Evolutionary conservation across 768 basidiomycete genomes (phyloP).

Genomic region (Naganishia onofrii): DNA sequence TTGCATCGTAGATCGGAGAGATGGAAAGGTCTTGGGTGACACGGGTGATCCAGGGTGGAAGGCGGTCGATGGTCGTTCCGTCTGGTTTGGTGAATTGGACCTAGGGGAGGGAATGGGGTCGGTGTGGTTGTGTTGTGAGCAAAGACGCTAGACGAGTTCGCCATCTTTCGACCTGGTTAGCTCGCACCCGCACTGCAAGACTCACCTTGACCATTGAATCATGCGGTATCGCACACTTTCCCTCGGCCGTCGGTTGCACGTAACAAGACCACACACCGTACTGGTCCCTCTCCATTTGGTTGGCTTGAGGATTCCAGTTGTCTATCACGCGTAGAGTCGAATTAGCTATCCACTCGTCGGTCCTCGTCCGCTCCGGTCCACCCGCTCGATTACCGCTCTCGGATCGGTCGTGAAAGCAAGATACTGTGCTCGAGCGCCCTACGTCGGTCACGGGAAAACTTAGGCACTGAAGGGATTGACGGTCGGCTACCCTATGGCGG

Average conservation of each 20-base stretch:
- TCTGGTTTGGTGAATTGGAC: slow-evolving; percentile 83
- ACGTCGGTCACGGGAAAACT: no score
- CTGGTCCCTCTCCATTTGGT: slow-evolving; percentile 77
- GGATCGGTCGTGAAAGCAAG: no score
- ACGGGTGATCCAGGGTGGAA: slow-evolving; percentile 90
- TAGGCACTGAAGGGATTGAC: no score
- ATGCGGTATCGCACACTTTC: slow-evolving; percentile 81
- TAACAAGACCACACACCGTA: slow-evolving; percentile 89
- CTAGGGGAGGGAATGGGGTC: slow-evolving; percentile 53
- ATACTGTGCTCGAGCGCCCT: no score
- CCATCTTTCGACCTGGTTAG: no score
- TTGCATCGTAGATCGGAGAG: slow-evolving; percentile 89
- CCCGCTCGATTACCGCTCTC: no score
- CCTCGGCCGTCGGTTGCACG: slow-evolving; percentile 65
- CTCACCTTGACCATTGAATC: slow-evolving; percentile 89
- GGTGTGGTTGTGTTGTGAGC: background rate
- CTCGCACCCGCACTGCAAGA: background rate
- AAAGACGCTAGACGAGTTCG: no score
- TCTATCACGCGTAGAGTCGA: slow-evolving; percentile 57
- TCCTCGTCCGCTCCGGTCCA: no score
- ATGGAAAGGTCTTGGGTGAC: slow-evolving; percentile 89
- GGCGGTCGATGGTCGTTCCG: slow-evolving; percentile 78
- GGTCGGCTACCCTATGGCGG: no score
- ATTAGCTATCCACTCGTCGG: background rate
- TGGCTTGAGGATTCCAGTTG: slow-evolving; percentile 77